Evolutionary conservation across 805 yeast genomes (phyloP).

Genomic region (Hanseniaspora thailandica): DNA sequence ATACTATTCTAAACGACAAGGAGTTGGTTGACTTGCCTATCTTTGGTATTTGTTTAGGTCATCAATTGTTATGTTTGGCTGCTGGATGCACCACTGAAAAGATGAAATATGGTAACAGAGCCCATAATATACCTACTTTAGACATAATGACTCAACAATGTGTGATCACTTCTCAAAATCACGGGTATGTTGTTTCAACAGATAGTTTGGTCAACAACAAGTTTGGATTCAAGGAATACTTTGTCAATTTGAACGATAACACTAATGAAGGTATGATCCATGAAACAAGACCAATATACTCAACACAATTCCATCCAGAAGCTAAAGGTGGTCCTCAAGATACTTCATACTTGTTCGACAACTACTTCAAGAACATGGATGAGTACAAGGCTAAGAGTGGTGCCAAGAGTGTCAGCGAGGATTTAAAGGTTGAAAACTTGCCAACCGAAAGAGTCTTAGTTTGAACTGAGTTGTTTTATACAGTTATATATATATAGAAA

Average conservation of each 20-base stretch:
- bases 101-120: constrained; percentile 96
- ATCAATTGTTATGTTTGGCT: constrained; percentile 90
- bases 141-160: constrained; percentile 84
- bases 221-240: constrained; percentile 65
- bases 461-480: no score
- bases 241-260: constrained; percentile 85
- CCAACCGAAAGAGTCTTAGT: constrained; percentile 27
- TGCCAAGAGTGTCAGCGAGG: constrained; percentile 22
- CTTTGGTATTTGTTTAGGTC: constrained; percentile 96
- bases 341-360: constrained; percentile 81
- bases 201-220: constrained; percentile 52
- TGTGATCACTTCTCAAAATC: constrained; percentile 97
- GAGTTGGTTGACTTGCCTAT: constrained; percentile 62
- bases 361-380: constrained; percentile 61
- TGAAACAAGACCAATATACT: constrained; percentile 73
- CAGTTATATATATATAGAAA: no score
- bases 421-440: constrained; percentile 21
- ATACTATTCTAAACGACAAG: constrained; percentile 49
- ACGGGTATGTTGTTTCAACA: constrained; percentile 93
- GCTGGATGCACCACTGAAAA: constrained; percentile 87
- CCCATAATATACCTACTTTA: constrained; percentile 94
- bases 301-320: constrained; percentile 98
- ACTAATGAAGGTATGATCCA: constrained; percentile 98
- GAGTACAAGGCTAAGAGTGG: constrained; percentile 35
- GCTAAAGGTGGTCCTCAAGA: constrained; percentile 99